Percentiles rank a stretch among this genome's conserved stretches.
Conservation (phyloP, 2,329 filamentous ascomycete species). For the Colletotrichum simmondsii region DNA sequence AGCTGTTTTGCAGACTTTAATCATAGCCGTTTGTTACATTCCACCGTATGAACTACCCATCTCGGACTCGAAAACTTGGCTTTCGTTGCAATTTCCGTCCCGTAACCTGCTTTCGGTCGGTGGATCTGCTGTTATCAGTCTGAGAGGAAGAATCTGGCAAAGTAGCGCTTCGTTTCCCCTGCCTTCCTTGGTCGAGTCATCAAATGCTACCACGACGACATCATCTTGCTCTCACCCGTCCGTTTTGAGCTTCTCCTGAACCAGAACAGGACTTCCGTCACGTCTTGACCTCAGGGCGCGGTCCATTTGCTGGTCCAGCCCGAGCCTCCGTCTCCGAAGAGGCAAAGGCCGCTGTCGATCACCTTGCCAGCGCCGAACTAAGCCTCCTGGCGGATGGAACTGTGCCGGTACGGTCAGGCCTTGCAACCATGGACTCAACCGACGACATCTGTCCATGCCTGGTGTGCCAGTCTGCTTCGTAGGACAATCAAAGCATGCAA, state of each 20-base stretch:
- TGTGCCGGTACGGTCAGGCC: constrained; percentile 10
- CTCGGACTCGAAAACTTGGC: not conserved
- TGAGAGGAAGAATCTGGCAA: not conserved
- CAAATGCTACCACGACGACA: constrained; percentile 18
- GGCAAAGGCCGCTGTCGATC: constrained; percentile 32
- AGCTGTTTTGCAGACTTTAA: not conserved
- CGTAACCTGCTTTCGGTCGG: constrained; percentile 21
- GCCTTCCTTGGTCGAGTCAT: constrained; percentile 17
- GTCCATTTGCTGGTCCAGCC: constrained; percentile 19
- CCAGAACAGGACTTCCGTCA: constrained; percentile 12
- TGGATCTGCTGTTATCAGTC: constrained; percentile 10
- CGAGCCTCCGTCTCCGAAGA: constrained; percentile 11
- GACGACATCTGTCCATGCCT: not conserved
- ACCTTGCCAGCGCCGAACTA: constrained; percentile 10
- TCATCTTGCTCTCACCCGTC: constrained; percentile 20
- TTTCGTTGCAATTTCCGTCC: not conserved
- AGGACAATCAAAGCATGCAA: not conserved
- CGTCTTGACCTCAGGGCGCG: constrained; percentile 8
- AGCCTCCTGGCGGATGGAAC: constrained; percentile 24
- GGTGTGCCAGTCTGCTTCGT: not conserved
- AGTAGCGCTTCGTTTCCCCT: not conserved
- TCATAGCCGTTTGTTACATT: not conserved
- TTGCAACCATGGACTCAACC: constrained; percentile 9
- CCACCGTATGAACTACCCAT: not conserved
- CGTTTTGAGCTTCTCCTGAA: constrained; percentile 2